Base-by-base conservation (phyloP, 495 filamentous ascomycete species). In the Venustampulla echinocandica region DNA sequence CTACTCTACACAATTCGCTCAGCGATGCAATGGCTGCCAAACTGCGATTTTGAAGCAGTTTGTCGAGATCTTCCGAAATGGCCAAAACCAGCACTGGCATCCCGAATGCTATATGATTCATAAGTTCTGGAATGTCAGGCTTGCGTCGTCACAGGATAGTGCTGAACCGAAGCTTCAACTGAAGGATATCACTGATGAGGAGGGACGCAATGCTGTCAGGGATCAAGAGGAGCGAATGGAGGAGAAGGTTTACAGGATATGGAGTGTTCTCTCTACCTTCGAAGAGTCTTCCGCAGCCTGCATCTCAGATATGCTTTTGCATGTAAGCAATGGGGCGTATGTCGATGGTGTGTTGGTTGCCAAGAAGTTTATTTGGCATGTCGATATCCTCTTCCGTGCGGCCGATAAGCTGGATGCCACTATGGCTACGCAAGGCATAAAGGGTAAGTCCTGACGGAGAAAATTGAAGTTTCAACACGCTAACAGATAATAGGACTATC, bases 101-200 rank as follows among this genome's bases (percentile, higher is more conserved):
- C 93, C 93, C 2, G 93, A 99, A 62, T 99, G 93, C 64, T 99
- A 99, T 63, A 99, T 97, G 92, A 99, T 99, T 34, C 93, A 99
- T 65, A 99, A 99, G 61, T 99, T 97, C 67, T 99, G 93, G 93
- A 99, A 95, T 61, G 93, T 99, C 30, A 80, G 90, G 19, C 74
- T 99, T 37, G 79, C 81, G 20, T 73, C 73, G 10, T 63, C 69
- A 14, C 76, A 75, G 39, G 70, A 73, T 18, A 61, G 69, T 18
- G 66, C 74, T 28, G 55, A 69, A 22, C 42, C 39, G n/a, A 19
- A 46, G n/a, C 67, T 64, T 7, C 67, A 71, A 9, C 55, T 72
- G 25, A 60, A 64, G 11, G 63, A 72, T 36, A 55, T 60, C 10
- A 84, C 84, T 9, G 85, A 81, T 24, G 79, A 84, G 23, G 78